Conservation (phyloP, 306 rosid species). For the Cyamopsis tetragonoloba region DNA sequence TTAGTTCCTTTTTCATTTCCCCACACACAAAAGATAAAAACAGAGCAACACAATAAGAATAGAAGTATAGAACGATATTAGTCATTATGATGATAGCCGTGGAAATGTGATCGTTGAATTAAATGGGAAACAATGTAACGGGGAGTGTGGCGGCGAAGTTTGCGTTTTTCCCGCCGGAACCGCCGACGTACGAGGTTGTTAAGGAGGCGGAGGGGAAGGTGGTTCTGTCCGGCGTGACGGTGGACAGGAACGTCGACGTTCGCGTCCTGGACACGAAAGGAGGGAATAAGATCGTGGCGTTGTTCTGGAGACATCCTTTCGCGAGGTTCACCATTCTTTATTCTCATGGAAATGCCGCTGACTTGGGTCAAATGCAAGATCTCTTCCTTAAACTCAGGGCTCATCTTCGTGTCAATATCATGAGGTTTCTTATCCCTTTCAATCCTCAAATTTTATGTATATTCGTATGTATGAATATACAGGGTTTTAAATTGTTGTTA, state of each 20-base stretch:
- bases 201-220: conserved; percentile 40
- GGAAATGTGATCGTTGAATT: no score
- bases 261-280: conserved; percentile 52
- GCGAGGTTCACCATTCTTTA: conserved; percentile 65
- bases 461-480: no score
- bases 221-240: conserved; percentile 47
- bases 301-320: conserved; percentile 59
- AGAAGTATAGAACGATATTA: no score
- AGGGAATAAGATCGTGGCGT: conserved; percentile 60
- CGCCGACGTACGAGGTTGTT: conserved; percentile 56
- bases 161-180: conserved; percentile 83
- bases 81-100: no score
- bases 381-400: conserved; percentile 73
- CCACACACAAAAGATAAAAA: no score
- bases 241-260: conserved; percentile 44
- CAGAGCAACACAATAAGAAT: no score
- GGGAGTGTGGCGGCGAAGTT: conserved; percentile 66
- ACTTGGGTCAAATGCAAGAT: conserved; percentile 78
- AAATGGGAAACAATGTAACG: conserved; percentile 73
- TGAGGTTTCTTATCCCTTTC: conserved; percentile 42
- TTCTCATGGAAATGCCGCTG: no score
- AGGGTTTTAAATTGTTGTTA: no score
- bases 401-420: conserved; percentile 69
- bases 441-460: no score
- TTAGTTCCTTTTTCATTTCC: no score